Conservation (phyloP, 2,329 filamentous ascomycete genomes). For the Paracamarosporium sp. region DNA sequence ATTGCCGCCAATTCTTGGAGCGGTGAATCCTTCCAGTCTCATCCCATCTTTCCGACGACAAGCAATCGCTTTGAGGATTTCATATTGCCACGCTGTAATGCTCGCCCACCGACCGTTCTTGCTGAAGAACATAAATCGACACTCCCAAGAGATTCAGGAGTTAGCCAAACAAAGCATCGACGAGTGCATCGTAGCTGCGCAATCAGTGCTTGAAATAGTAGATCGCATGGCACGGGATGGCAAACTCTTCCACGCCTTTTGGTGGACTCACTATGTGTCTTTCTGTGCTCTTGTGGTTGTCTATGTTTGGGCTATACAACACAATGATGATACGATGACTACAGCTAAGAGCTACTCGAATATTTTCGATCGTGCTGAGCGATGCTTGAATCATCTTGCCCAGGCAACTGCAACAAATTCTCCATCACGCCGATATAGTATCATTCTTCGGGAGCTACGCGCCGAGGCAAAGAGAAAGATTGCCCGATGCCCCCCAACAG, state of each 20-base stretch:
- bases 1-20: constrained; percentile 54
- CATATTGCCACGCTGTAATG: constrained; percentile 44
- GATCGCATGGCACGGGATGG: constrained; percentile 49
- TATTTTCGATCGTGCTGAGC: constrained; percentile 52
- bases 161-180: constrained; percentile 48
- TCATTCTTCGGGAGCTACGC: constrained; percentile 56
- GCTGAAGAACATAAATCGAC: constrained; percentile 22
- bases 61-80: constrained; percentile 37
- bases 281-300: constrained; percentile 58
- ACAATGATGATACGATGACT: constrained; percentile 18
- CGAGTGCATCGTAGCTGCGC: constrained; percentile 54
- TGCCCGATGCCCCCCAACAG: constrained; percentile 8
- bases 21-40: constrained; percentile 54
- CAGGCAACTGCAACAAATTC: constrained; percentile 56
- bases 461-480: constrained; percentile 44
- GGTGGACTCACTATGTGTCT: constrained; percentile 59
- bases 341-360: constrained; percentile 16
- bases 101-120: constrained; percentile 42
- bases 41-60: constrained; percentile 53
- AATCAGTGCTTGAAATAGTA: constrained; percentile 45
- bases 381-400: constrained; percentile 54
- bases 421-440: constrained; percentile 56
- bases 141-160: constrained; percentile 24
- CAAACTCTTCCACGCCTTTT: constrained; percentile 51
- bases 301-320: constrained; percentile 58